Percentiles rank a stretch among this genome's conserved stretches.
phyloP scores from a whole-genome alignment of 2,329 filamentous ascomycete genomes.

The Aspergillus sp. region DNA sequence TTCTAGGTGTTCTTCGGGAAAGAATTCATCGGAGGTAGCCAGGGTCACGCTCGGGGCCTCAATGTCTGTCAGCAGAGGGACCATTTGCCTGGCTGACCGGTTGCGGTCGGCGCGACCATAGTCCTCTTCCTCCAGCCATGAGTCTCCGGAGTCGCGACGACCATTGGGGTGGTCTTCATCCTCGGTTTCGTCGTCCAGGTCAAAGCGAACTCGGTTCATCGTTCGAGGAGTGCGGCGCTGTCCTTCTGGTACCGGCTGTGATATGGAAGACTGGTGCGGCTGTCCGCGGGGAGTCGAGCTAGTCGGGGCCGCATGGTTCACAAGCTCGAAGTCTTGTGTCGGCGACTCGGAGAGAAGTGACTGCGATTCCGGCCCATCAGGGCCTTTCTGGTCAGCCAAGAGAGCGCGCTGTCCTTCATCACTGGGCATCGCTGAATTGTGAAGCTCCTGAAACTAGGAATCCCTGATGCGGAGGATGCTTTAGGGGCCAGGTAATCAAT shows the following conservation, averaged over 20 bases:
- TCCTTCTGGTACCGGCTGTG: constrained; percentile 41
- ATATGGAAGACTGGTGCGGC: constrained; percentile 46
- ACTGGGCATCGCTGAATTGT: constrained; percentile 43
- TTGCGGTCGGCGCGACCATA: constrained; percentile 52
- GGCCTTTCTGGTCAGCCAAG: constrained; percentile 33
- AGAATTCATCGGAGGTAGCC: constrained; percentile 60
- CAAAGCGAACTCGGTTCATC: constrained; percentile 74
- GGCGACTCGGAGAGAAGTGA: constrained; percentile 34
- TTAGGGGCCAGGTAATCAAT: constrained; percentile 28
- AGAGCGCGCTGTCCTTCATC: constrained; percentile 40
- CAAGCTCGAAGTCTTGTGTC: constrained; percentile 31
- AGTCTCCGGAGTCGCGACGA: constrained; percentile 32
- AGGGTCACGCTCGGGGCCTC: constrained; percentile 78
- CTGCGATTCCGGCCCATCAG: constrained; percentile 34
- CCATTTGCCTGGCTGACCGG: constrained; percentile 48
- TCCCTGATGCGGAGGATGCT: constrained; percentile 17
- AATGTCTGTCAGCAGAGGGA: constrained; percentile 77
- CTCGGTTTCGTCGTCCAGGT: constrained; percentile 46
- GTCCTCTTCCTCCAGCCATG: constrained; percentile 62
- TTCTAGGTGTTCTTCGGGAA: constrained; percentile 61
- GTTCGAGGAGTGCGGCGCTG: constrained; percentile 58
- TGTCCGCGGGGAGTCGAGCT: constrained; percentile 24
- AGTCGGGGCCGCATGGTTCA: constrained; percentile 26
- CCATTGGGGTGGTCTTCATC: constrained; percentile 35
- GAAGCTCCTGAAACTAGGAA: constrained; percentile 22